These are phyloP conservation scores for Emmonsia crescens DNA, from an alignment of 2,329 filamentous ascomycete genomes.

Conservation along the genomic window DNA sequence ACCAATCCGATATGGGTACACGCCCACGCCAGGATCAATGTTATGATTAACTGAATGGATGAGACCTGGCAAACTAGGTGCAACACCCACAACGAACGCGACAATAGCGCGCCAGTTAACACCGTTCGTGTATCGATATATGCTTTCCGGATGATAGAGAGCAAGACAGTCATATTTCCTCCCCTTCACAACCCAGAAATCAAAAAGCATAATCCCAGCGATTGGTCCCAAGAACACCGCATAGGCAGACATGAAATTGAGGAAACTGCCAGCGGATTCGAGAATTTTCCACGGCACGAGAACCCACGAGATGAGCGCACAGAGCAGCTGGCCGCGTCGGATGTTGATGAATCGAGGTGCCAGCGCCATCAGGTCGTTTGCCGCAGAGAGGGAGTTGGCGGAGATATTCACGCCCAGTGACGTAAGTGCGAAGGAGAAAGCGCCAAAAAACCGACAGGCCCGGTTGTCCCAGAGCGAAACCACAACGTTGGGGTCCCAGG, in stretches of 20 bases:
- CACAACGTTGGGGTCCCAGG: conserved; percentile 53
- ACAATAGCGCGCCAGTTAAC: conserved; percentile 51
- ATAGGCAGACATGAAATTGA: conserved; percentile 82
- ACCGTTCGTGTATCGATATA: conserved; percentile 44
- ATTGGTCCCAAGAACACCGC: conserved; percentile 91
- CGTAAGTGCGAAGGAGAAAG: conserved; percentile 60
- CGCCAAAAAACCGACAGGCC: conserved; percentile 65
- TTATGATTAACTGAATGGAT: conserved; percentile 31
- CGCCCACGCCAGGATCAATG: conserved; percentile 36
- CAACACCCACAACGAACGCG: conserved; percentile 48
- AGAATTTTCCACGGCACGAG: conserved; percentile 58
- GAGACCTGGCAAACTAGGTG: conserved; percentile 48
- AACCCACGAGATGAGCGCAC: conserved; percentile 54
- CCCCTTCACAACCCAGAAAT: conserved; percentile 67
- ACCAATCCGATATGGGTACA: conserved; percentile 53
- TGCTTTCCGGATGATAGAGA: conserved; percentile 39
- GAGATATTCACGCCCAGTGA: conserved; percentile 81
- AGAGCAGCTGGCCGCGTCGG: conserved; percentile 76
- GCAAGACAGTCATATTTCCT: conserved; percentile 41
- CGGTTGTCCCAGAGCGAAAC: conserved; percentile 58
- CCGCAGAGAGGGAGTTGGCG: conserved; percentile 73
- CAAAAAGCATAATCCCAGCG: conserved; percentile 73
- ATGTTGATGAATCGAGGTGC: conserved; percentile 74
- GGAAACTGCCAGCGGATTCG: conserved; percentile 58
- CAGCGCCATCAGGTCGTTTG: conserved; percentile 73